phyloP scores from a whole-genome alignment of 495 filamentous ascomycete genomes.

The Xylaria venustula region DNA sequence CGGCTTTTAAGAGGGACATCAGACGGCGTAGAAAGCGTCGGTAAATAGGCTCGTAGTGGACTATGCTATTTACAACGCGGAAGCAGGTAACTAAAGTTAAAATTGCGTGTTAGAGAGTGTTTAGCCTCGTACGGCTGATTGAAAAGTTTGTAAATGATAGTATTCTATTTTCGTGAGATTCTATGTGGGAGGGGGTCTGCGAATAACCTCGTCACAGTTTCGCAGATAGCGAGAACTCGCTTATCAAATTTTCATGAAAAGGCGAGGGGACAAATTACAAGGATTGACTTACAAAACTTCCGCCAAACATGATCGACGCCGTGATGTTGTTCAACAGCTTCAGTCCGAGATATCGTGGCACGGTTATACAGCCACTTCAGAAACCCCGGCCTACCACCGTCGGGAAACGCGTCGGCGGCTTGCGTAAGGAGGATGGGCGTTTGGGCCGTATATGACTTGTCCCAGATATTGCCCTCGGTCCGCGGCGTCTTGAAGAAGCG shows the following conservation, averaged over 20 bases:
- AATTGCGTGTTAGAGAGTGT: neutral
- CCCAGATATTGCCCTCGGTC: conserved; percentile 57
- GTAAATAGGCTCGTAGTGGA: conserved; percentile 92
- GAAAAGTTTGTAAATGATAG: no score
- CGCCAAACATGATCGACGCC: conserved; percentile 78
- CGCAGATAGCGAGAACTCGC: no score
- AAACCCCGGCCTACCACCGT: conserved; percentile 68
- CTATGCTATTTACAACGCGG: conserved; percentile 63
- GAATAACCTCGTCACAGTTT: no score
- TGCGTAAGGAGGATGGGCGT: conserved; percentile 57
- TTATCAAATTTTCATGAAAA: no score
- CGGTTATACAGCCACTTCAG: conserved; percentile 72
- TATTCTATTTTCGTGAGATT: no score
- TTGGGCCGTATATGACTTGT: conserved; percentile 52
- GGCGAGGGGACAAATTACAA: no score
- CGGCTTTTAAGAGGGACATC: conserved; percentile 63
- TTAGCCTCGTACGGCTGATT: no score
- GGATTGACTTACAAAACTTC: conserved; percentile 63
- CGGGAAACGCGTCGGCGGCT: conserved; percentile 72
- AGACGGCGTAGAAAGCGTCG: conserved; percentile 68
- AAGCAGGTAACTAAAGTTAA: conserved; percentile 48
- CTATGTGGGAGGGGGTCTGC: no score
- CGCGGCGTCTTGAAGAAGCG: conserved; percentile 41
- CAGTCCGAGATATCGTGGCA: conserved; percentile 65
- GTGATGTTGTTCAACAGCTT: conserved; percentile 75